phyloP scores from a whole-genome alignment of 345 rosid genomes.

The Raphanus raphanistrum region DNA sequence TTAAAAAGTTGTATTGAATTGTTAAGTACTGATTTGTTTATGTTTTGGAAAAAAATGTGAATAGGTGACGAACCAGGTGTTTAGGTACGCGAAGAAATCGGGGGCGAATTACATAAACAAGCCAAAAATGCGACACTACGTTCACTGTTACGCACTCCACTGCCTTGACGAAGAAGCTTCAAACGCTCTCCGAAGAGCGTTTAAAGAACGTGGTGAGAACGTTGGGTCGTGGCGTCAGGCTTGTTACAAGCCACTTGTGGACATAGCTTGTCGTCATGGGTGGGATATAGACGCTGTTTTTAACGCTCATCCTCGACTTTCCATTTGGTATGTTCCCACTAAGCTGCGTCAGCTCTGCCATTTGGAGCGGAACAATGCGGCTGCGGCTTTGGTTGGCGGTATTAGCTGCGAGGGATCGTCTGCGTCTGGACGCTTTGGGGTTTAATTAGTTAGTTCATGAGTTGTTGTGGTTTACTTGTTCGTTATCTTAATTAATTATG shows the following conservation, averaged over 20 bases:
- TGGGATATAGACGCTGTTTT: constrained; percentile 97
- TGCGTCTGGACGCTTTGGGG: constrained; percentile 26
- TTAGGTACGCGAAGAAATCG: constrained; percentile 85
- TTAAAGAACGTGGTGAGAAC: constrained; percentile 93
- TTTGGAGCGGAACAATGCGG: constrained; percentile 59
- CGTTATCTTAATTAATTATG: constrained; percentile 1
- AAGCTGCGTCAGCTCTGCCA: constrained; percentile 96
- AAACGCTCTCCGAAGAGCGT: constrained; percentile 66
- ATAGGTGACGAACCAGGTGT: constrained; percentile 96
- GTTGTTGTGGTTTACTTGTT: constrained; percentile 1
- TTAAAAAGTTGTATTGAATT: background rate
- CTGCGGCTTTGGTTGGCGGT: constrained; percentile 45
- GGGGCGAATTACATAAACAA: constrained; percentile 98
- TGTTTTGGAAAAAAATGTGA: background rate
- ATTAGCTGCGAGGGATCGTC: constrained; percentile 25
- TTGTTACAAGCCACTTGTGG: constrained; percentile 87
- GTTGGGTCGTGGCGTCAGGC: constrained; percentile 99
- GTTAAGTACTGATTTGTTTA: background rate
- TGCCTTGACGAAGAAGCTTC: constrained; percentile 90
- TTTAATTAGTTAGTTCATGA: background rate
- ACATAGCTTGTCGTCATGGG: constrained; percentile 76
- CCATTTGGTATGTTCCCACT: constrained; percentile 94
- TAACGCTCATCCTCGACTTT: constrained; percentile 85
- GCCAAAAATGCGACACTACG: constrained; percentile 98
- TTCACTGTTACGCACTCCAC: constrained; percentile 94